A percentile compares a stretch with the other conserved stretches of the same genome.
These are phyloP conservation scores for Bretschneidera sinensis DNA, from an alignment of 345 rosid species.

Conservation along the genomic window DNA sequence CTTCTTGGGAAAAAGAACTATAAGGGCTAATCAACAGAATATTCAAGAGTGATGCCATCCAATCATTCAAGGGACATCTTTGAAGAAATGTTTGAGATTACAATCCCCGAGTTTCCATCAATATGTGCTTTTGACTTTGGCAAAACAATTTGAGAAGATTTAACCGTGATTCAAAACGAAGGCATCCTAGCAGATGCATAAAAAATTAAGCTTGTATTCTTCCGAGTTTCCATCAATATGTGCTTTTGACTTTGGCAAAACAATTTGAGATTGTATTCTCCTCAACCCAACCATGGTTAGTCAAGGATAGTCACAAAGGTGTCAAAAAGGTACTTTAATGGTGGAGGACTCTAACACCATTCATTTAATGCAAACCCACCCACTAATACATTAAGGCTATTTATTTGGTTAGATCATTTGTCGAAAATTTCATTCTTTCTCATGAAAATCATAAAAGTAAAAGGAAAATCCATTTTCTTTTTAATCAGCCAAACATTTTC, in stretches of 20 bases:
- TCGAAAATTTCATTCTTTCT: too few relatives aligned
- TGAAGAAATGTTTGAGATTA: conserved; percentile 38
- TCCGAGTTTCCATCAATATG: conserved; percentile 14
- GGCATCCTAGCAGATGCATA: conserved; percentile 59
- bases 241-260: conserved; percentile 48
- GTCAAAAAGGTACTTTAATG: too few relatives aligned
- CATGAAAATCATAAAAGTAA: too few relatives aligned
- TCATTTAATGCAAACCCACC: too few relatives aligned
- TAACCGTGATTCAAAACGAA: conserved; percentile 68
- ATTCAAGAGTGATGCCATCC: conserved; percentile 92
- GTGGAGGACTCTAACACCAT: too few relatives aligned
- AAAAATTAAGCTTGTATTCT: conserved; percentile 15
- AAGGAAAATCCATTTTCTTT: too few relatives aligned
- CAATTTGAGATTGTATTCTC: conserved; percentile 60
- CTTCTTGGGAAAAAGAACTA: conserved; percentile 93
- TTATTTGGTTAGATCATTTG: too few relatives aligned
- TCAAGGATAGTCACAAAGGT: too few relatives aligned
- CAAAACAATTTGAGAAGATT: conserved; percentile 60
- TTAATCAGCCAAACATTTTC: too few relatives aligned
- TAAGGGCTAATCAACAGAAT: conserved; percentile 93
- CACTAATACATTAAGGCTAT: too few relatives aligned
- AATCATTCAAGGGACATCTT: conserved; percentile 74
- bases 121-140: conserved; percentile 44
- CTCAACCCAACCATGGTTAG: too few relatives aligned
- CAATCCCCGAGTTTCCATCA: conserved; percentile 39